A percentile compares a stretch with the other conserved stretches of the same genome.
Evolutionary conservation across 371 early-diverging fungal species (phyloP).

Genomic region (Haplosporangium sp.): DNA sequence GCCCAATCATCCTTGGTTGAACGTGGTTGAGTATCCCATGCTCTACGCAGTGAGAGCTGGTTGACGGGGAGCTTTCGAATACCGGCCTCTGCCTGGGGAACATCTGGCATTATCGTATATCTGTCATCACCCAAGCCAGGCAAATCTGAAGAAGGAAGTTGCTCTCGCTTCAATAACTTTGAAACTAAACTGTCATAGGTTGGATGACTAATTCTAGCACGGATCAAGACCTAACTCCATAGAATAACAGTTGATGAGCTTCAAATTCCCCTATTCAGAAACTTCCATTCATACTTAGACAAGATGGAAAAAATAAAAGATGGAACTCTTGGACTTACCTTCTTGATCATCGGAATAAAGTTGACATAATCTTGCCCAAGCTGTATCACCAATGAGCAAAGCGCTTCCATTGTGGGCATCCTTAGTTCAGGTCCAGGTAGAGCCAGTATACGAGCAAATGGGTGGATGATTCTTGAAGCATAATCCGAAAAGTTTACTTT

Average conservation of each 20-base stretch:
- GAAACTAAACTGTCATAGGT: constrained; percentile 80
- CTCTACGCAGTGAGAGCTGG: constrained; percentile 87
- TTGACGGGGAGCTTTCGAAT: constrained; percentile 86
- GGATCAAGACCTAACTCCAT: constrained; percentile 63
- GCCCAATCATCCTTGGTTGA: constrained; percentile 96
- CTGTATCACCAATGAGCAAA: constrained; percentile 89
- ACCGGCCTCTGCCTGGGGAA: constrained; percentile 55
- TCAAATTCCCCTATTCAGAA: not conserved
- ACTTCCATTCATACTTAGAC: not conserved
- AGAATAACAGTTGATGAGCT: not conserved
- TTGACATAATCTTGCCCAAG: constrained; percentile 89
- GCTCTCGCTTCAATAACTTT: constrained; percentile 84
- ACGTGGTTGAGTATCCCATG: constrained; percentile 94
- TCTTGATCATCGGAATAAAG: constrained; percentile 91
- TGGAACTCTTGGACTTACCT: constrained; percentile 58
- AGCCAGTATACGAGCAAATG: constrained; percentile 84
- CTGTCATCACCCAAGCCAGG: constrained; percentile 63
- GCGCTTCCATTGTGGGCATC: constrained; percentile 81
- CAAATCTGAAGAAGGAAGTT: constrained; percentile 65
- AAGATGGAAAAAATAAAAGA: not conserved
- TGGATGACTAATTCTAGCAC: constrained; percentile 74
- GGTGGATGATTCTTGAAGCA: constrained; percentile 92
- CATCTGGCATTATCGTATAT: constrained; percentile 39
- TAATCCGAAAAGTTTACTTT: constrained; percentile 91
- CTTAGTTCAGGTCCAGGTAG: constrained; percentile 72